Evolutionary conservation across 306 rosid genomes (phyloP), one percentile per base, ranked within the genome.

Genomic region (Mucuna pruriens): DNA sequence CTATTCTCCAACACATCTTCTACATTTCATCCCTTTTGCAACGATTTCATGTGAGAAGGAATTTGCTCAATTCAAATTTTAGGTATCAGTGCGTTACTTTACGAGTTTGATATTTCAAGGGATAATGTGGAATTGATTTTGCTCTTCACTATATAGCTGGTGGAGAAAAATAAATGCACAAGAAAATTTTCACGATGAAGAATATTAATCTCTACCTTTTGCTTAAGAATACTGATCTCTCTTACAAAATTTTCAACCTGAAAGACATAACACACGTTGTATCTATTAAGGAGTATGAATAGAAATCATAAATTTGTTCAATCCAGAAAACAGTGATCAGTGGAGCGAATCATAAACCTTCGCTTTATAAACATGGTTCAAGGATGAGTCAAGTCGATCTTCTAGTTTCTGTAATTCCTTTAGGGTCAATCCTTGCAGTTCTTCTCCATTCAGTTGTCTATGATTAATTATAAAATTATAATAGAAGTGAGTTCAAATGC

Each of bases 361-460:
- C 5, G 68, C 22, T 29, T 61, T 61, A 61, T 29, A 29, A 15
- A 61, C 42, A 29, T 22, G 10, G 66, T 12, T 6, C 68, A 61
- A 29, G 68, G 68, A 61, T 31, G 42, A 61, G 20, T 15, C 11
- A 31, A 61, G 68, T 61, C 68, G 22, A 12, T 31, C 68, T 61
- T 61, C 68, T 61, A 61, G 2, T 31, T 61, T 61, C 68, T 61
- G 68, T 6, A 61, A 42, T 16, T 61, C 22, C 68, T 16, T 61
- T 61, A 61, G 22, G 68, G 6, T 31, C 22, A 61, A 61, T 61
- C 68, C 68, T 61, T 61, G 42, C 68, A 61, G 10, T 15, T 61
- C 68, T 61, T 61, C 68, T 29, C 68, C 68, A 61, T 25, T 61
- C 42, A 61, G 68, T 31, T 61, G 68, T 31, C 68, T 61, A 31